A percentile compares a stretch with the other conserved stretches of the same genome.
Conservation (phyloP, 73 alveolate species). For the Tetrahymena elliotti region DNA sequence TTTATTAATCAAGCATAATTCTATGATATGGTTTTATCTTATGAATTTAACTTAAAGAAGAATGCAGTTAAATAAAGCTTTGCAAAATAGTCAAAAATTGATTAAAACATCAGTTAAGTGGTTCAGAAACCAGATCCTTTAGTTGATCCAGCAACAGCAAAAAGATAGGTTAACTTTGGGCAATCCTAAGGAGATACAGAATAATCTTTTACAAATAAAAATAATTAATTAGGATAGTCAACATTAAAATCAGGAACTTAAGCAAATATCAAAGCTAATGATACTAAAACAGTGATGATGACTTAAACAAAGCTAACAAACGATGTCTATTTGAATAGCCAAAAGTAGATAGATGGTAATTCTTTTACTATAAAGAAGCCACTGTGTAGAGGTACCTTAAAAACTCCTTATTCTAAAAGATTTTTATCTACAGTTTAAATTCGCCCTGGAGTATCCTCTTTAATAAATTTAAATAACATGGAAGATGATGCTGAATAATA, state of each 20-base stretch:
- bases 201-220: background rate
- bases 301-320: background rate
- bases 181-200: background rate
- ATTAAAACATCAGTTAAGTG: background rate
- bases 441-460: background rate
- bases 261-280: background rate
- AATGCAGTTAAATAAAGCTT: background rate
- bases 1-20: background rate
- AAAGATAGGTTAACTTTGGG: background rate
- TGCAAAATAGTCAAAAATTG: background rate
- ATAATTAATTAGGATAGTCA: background rate
- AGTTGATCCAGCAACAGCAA: background rate
- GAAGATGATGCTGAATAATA: background rate
- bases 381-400: background rate
- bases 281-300: background rate
- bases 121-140: background rate
- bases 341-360: background rate
- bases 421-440: background rate
- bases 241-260: background rate
- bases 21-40: background rate
- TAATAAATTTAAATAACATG: background rate
- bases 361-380: background rate
- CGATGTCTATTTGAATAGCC: background rate
- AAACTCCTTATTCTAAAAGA: background rate
- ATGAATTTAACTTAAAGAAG: background rate